These are phyloP conservation scores for Alternaria hordeiaustralica DNA, from an alignment of 2,329 filamentous ascomycete genomes.

Conservation along the genomic window DNA sequence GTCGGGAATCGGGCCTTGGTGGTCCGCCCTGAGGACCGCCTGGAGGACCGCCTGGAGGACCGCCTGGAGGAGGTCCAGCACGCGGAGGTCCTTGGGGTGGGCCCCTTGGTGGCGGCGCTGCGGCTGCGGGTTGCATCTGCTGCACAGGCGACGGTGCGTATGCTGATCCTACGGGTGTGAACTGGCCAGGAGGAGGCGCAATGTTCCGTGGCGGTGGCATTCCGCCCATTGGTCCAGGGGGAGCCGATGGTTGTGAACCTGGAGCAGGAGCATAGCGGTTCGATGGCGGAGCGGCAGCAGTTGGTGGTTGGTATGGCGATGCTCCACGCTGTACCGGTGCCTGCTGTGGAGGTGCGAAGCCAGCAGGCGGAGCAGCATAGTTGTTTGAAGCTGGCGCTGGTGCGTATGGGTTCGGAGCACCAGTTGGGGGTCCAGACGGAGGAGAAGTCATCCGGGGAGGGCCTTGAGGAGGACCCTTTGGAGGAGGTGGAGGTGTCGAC, in stretches of 20 bases:
- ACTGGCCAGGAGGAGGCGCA: conserved; percentile 52
- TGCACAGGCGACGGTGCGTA: conserved; percentile 37
- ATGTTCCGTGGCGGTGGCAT: conserved; percentile 52
- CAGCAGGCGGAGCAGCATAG: conserved; percentile 63
- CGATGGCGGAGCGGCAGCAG: conserved; percentile 66
- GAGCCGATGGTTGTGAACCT: conserved; percentile 59
- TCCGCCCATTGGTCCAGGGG: conserved; percentile 37
- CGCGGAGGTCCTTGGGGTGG: conserved; percentile 52
- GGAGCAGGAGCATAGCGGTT: conserved; percentile 71
- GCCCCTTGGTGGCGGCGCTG: conserved; percentile 52
- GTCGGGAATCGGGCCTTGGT: conserved; percentile 49
- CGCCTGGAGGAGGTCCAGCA: conserved; percentile 49
- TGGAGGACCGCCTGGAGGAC: conserved; percentile 36
- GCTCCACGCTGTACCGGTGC: conserved; percentile 73
- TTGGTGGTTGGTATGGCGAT: conserved; percentile 86
- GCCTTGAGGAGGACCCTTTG: conserved; percentile 69
- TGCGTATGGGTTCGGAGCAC: conserved; percentile 67
- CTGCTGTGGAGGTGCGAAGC: conserved; percentile 56
- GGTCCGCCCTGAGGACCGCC: conserved; percentile 41
- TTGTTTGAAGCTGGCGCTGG: conserved; percentile 58
- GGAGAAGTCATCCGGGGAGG: conserved; percentile 70
- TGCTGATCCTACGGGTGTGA: conserved; percentile 31
- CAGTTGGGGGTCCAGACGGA: conserved; percentile 59
- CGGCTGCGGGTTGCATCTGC: conserved; percentile 48
- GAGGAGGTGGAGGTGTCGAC: conserved; percentile 77